Evolutionary conservation across 345 rosid genomes (phyloP), one percentile per base, ranked within the genome.

Genomic region (Clarkia xantiana): DNA sequence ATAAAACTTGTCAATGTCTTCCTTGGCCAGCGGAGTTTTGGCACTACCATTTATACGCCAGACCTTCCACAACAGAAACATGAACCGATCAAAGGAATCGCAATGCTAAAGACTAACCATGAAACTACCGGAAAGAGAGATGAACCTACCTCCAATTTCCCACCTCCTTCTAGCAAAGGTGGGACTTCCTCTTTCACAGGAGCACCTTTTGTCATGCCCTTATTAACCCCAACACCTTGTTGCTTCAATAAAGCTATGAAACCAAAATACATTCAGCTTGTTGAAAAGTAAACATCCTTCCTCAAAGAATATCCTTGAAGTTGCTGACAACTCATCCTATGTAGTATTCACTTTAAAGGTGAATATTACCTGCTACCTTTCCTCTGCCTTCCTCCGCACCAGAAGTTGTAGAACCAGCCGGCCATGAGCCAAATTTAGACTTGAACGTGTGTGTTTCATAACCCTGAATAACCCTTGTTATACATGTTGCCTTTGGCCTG

Each of bases 361-460:
- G n/a, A 64, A 18, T 23, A 41, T 52, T 69, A 93, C 99, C 99
- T 13, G 99, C 95, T 11, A 93, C 96, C 84, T 87, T 93, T 58
- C 99, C 99, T 66, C 99, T 86, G 49, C 94, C 94, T 68, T 87
- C 99, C 77, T 87, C 95, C 49, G 74, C 9, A 29, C 36, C 67
- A 67, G 91, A 80, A 60, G 82, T 50, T 43, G 82, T 65, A 46
- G 94, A 73, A 44, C 95, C 94, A 41, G 82, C 80, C 16, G 99
- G 94, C 95, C 99, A 93, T 62, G 91, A 76, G 61, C 74, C 96
- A 77, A 93, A 93, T 66, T 84, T 81, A 45, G 84, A 76, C 77
- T 84, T 93, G 73, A 93, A 93, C 40, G 94, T 69, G 76, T 65
- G 72, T 42, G 94, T 75, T 71, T 93, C 99, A 69, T 93, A 80